Conservation (phyloP, 176 grass and related monocot genomes). For the Phoenix dactylifera region DNA sequence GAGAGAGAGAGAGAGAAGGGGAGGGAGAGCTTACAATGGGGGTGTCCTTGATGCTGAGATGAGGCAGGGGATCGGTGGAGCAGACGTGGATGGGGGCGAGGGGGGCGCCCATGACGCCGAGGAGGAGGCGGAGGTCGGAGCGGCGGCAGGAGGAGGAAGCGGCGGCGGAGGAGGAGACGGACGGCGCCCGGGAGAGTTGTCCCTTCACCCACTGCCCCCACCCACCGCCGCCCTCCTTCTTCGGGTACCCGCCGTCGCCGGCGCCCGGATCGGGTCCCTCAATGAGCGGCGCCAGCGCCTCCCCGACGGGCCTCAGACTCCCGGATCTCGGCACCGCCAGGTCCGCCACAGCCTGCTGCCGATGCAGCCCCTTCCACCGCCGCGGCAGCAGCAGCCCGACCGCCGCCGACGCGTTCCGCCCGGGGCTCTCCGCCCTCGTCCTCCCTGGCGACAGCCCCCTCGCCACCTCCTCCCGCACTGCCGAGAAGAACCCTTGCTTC, state of each 20-base stretch:
- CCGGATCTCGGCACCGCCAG: conserved; percentile 11
- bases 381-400: neutral
- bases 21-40: conserved; percentile 3
- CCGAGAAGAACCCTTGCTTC: conserved; percentile 20
- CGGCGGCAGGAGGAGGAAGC: neutral
- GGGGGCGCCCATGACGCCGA: conserved; percentile 19
- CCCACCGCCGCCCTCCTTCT: neutral
- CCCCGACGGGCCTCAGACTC: neutral
- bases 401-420: neutral
- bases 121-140: conserved; percentile 12
- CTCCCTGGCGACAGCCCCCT: conserved; percentile 16
- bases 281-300: neutral
- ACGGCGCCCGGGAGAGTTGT: conserved; percentile 4
- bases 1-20: too few species aligned
- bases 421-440: conserved; percentile 12
- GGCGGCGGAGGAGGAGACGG: neutral
- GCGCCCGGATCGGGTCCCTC: conserved; percentile 9
- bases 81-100: conserved; percentile 14
- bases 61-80: neutral
- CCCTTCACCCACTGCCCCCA: conserved; percentile 22
- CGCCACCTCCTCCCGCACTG: conserved; percentile 7
- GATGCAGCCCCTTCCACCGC: conserved; percentile 7
- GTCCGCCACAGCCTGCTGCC: conserved; percentile 1
- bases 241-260: neutral
- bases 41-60: conserved; percentile 21